Base-by-base conservation (phyloP, 2,329 filamentous ascomycete species). In the Huntiella bhutanensis region DNA sequence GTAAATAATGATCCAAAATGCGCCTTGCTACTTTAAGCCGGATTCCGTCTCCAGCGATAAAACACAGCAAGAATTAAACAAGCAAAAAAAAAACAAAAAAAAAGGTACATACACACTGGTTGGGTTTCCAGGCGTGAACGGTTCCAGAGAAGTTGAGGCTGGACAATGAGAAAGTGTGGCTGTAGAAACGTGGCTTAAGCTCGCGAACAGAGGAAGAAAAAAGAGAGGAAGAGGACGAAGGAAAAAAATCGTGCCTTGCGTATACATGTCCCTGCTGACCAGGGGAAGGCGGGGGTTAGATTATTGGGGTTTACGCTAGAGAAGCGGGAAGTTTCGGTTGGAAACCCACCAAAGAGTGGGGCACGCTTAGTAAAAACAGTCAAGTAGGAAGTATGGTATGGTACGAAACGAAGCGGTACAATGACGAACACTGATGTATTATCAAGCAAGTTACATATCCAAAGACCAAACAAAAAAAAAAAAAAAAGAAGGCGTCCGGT, bases 121-220 rank as follows among this genome's bases (percentile, higher is more conserved):
- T 16, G 5, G 17, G 41, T 28, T n/a, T 19, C n/a, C 16, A 17
- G 40, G 11, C 4, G 41, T 10, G 11, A 34, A 34, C 13, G 32
- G 28, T 22, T 15, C 10, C 61, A 55, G 59, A 59, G 57, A 54
- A 55, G 36, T 36, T 45, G 43, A 47, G 57, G 55, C 55, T 53
- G 54, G 54, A 52, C 54, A 58, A 53, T 46, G 52, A 58, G 56
- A 28, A 28, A 28, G 59, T 64, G 62, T 64, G 62, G 62, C 62
- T 64, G 62, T 55, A 59, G 40, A 48, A 48, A 48, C 46, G 46
- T 48, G 41, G 46, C 40, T 43, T 43, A 37, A 41, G 36, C 35
- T 41, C 34, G 40, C 5, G 22, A 28, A 28, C 22, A 41, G 17
- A 22, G 11, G 5, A 43, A 17, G 19, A 35, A 49, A 41, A 44